Base-by-base conservation (phyloP, 2,329 filamentous ascomycete genomes). In the Exophiala calicioides region DNA sequence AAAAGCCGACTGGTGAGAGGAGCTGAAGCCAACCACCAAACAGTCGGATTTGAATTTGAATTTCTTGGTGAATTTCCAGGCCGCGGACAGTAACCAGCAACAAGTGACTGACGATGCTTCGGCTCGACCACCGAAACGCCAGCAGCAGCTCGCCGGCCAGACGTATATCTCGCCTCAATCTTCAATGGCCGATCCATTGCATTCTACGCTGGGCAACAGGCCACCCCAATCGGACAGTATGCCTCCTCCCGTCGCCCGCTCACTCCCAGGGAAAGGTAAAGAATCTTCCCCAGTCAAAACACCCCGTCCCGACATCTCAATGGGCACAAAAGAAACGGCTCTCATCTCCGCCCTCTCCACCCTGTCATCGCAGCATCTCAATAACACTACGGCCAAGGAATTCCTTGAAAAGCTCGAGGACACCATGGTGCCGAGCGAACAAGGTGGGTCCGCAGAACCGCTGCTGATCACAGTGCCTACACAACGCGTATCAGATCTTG, bases 1-100 rank as follows among this genome's bases (percentile, higher is more conserved):
- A 30, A 40, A 46, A 46, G 42, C 32, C 42, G 42, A 40, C 31
- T 46, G 42, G 42, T 15, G 26, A 40, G 23, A 29, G 23, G 42
- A 40, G 34, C 42, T 46, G 19, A 40, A 40, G 42, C 42, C 42
- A 19, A 21, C 18, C 16, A 19, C 10, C 13, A 15, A 18, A 26
- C n/a, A 46, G 21, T 40, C 24, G 35, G 19, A 29, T 40, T 46
- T 46, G 12, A 32, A 35, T 40, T 40, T 35, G 34, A 34, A 3
- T 35, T 26, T 39, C 33, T 23, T 39, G 42, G 33, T n/a, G n/a
- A n/a, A n/a, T n/a, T n/a, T n/a, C n/a, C n/a, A n/a, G n/a, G n/a
- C n/a, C n/a, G n/a, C n/a, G n/a, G n/a, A n/a, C 20, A 15, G 21
- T 27, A 13, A 13, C 34, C 33, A 37, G 33, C 26, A 27, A 29